Evolutionary conservation across 305 asterid species (phyloP).

Genomic region (Fraxinus sp.): DNA sequence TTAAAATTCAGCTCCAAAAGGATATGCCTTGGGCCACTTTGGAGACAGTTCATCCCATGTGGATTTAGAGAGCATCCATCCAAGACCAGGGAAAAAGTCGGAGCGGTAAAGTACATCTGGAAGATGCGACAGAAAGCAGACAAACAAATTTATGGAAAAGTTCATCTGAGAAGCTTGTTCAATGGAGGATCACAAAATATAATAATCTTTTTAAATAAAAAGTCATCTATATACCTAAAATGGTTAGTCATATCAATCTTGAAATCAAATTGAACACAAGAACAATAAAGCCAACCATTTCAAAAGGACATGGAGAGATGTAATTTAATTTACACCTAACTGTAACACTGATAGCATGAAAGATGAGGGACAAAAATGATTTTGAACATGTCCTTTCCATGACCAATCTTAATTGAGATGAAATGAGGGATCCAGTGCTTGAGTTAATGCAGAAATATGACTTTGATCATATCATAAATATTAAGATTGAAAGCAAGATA

Average conservation of each 20-base stretch:
- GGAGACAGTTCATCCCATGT: constrained; percentile 97
- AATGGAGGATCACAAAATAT: constrained; percentile 11
- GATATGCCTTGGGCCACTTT: constrained; percentile 99
- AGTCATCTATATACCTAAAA: constrained; percentile 5
- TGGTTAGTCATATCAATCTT: constrained; percentile 8
- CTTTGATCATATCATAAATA: background rate
- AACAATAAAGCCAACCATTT: background rate
- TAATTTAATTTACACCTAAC: background rate
- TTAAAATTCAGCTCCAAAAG: constrained; percentile 37
- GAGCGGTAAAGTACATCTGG: constrained; percentile 95
- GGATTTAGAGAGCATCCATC: constrained; percentile 94
- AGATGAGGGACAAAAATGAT: constrained; percentile 3
- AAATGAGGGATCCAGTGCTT: background rate
- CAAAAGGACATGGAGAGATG: background rate
- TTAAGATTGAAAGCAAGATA: background rate
- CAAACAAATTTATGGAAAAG: constrained; percentile 21
- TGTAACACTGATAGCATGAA: background rate
- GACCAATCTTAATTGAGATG: background rate
- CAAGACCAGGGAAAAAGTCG: constrained; percentile 98
- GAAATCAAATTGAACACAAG: constrained; percentile 8
- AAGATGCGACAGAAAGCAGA: constrained; percentile 27
- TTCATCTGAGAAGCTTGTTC: constrained; percentile 8
- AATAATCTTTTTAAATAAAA: background rate
- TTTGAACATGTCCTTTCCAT: background rate
- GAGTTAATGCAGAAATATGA: background rate